phyloP scores from a whole-genome alignment of 2,329 filamentous ascomycete species.

The Leptodontidium sp. region DNA sequence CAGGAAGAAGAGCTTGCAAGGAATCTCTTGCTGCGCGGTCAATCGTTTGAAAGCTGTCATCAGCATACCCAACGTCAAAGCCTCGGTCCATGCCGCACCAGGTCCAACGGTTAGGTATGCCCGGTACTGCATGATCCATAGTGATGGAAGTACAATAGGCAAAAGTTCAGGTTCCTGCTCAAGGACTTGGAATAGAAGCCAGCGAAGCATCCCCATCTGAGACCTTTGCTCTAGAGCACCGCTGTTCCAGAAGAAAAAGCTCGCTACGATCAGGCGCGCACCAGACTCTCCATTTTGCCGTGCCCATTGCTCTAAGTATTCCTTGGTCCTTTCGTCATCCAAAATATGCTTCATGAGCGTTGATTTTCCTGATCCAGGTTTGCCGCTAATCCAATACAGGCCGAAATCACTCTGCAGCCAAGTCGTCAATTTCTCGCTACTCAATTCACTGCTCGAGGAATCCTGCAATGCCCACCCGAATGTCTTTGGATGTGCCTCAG shows the following conservation, averaged over 20 bases:
- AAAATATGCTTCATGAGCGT: slow-evolving; percentile 31
- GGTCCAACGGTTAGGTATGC: neutral
- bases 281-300: neutral
- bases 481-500: slow-evolving; percentile 2
- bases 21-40: neutral
- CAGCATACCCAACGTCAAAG: slow-evolving; percentile 9
- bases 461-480: slow-evolving; percentile 13
- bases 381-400: slow-evolving; percentile 31
- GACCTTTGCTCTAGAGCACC: slow-evolving; percentile 42
- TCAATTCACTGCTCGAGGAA: too few relatives aligned
- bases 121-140: slow-evolving; percentile 5
- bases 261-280: slow-evolving; percentile 42
- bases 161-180: slow-evolving; percentile 2
- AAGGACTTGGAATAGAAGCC: slow-evolving; percentile 16
- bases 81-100: neutral
- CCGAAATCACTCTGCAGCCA: slow-evolving; percentile 18
- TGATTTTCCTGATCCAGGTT: slow-evolving; percentile 44
- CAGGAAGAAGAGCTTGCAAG: slow-evolving; percentile 14
- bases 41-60: slow-evolving; percentile 22
- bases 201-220: slow-evolving; percentile 20
- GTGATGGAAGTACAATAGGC: neutral
- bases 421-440: neutral
- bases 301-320: slow-evolving; percentile 44
- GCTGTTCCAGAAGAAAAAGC: slow-evolving; percentile 57
- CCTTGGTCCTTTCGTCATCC: slow-evolving; percentile 6